Conservation (phyloP, 2,329 filamentous ascomycete species). For the Taxawa tesnikishii region DNA sequence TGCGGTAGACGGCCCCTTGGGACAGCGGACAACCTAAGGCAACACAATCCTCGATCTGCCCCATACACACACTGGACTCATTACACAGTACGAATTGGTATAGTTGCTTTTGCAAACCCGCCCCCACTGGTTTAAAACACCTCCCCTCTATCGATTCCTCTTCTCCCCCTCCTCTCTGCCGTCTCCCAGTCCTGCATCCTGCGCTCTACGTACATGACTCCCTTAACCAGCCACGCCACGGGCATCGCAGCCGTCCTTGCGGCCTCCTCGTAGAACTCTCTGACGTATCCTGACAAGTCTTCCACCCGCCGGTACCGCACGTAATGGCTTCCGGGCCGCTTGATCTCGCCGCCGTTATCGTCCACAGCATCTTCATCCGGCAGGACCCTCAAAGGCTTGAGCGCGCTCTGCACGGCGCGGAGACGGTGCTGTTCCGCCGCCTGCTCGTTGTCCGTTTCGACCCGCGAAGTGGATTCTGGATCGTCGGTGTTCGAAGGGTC, state of each 20-base stretch:
- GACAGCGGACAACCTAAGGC: no score
- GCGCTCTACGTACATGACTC: slow-evolving; percentile 38
- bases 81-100: no score
- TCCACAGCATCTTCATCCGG: slow-evolving; percentile 20
- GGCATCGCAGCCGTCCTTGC: slow-evolving; percentile 38
- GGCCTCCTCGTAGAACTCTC: slow-evolving; percentile 37
- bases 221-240: slow-evolving; percentile 36
- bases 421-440: slow-evolving; percentile 18
- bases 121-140: no score
- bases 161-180: slow-evolving; percentile 15
- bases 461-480: no score
- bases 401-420: slow-evolving; percentile 27
- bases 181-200: slow-evolving; percentile 27
- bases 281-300: slow-evolving; percentile 31
- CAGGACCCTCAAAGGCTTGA: slow-evolving; percentile 27
- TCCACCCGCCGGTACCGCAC: slow-evolving; percentile 33
- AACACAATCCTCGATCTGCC: no score
- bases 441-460: slow-evolving; percentile 1
- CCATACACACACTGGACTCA: no score
- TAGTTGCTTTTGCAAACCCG: no score
- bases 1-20: no score
- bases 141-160: not conserved
- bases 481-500: no score
- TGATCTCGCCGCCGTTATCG: slow-evolving; percentile 15
- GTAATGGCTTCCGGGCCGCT: slow-evolving; percentile 39